Evolutionary conservation across 768 basidiomycete species (phyloP).

Genomic region (Pleurotus salmoneostramineus): DNA sequence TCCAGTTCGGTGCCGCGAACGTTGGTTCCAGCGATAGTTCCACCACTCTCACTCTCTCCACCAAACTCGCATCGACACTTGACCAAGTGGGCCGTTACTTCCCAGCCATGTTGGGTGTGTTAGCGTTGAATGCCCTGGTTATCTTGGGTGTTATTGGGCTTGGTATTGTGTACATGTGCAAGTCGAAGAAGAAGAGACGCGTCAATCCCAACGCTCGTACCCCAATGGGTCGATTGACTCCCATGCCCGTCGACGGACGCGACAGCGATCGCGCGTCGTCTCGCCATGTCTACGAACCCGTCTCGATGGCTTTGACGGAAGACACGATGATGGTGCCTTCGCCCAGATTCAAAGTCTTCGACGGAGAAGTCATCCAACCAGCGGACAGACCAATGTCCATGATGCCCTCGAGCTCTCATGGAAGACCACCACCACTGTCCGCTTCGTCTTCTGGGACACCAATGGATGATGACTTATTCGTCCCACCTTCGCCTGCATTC

Average conservation of each 20-base stretch:
- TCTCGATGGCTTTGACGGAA: slow-evolving; percentile 63
- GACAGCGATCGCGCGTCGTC: slow-evolving; percentile 33
- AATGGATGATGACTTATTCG: not conserved
- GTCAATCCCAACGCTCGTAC: slow-evolving; percentile 23
- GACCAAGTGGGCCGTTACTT: slow-evolving; percentile 61
- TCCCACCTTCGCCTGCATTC: slow-evolving; percentile 4
- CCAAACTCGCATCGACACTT: slow-evolving; percentile 54
- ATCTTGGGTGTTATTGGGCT: slow-evolving; percentile 52
- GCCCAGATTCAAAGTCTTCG: slow-evolving; percentile 49
- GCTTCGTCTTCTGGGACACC: slow-evolving; percentile 3
- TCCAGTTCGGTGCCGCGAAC: slow-evolving; percentile 59
- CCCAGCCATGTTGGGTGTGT: slow-evolving; percentile 70
- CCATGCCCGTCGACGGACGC: slow-evolving; percentile 53
- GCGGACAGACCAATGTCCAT: slow-evolving; percentile 5
- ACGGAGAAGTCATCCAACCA: slow-evolving; percentile 19
- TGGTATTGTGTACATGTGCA: slow-evolving; percentile 52
- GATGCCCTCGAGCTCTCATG: not conserved
- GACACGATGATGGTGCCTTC: slow-evolving; percentile 55
- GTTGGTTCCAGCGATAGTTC: slow-evolving; percentile 31
- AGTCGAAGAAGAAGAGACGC: slow-evolving; percentile 31
- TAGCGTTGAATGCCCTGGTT: slow-evolving; percentile 75
- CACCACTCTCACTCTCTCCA: slow-evolving; percentile 49
- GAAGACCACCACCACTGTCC: not conserved
- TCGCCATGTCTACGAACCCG: slow-evolving; percentile 62
- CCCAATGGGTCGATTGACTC: slow-evolving; percentile 38